Evolutionary conservation across 352 stramenopile genomes (phyloP), one percentile per base, ranked within the genome.

Genomic region (Pythium coloratum): DNA sequence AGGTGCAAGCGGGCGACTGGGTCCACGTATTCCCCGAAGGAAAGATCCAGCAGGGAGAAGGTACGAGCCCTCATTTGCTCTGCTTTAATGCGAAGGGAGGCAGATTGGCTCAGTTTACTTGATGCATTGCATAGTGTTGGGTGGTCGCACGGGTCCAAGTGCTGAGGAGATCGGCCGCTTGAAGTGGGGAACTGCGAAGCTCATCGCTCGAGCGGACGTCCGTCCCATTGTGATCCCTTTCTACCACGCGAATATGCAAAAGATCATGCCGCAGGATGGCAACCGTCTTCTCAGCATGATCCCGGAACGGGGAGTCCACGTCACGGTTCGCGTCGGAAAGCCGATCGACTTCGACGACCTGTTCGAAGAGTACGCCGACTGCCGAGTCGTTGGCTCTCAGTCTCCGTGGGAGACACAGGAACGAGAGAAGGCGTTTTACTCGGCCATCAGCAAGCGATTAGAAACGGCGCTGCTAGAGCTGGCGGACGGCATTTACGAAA

Each of bases 11-110:
- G 7, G 89, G 89, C 12, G 62, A 86, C 13, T 96, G 89, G 89
- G 82, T 96, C 7, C 89, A 96, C 70, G 88, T 96, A 59, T 96
- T 95, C 59, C 89, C 89, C 0, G 89, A 96, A 73, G 89, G 89
- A 57, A 91, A 92, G 65, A 95, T 95, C 63, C 80, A 85, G 8
- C 86, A 95, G 68, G 40, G 70, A 40, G 76, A 80, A 54, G 33
- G 86, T 94, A 67, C 55, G 69, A 53, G 34, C n/a, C 36, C 26
- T n/a, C 24, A 2, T 7, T 47, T 3, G 47, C 20, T 24, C 20
- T 24, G 20, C 20, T 24, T 24, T 24, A 24, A 24, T 24, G 20
- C 20, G 20, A 24, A 24, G 0, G 59, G 33, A 30, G 16, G 38
- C 10, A 8, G 13, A n/a, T n/a, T 24, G 16, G 12, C 40, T 49